Percentiles rank a stretch among this genome's conserved stretches.
phyloP scores from a whole-genome alignment of 495 filamentous ascomycete genomes.

The Acidiella bohemica region DNA sequence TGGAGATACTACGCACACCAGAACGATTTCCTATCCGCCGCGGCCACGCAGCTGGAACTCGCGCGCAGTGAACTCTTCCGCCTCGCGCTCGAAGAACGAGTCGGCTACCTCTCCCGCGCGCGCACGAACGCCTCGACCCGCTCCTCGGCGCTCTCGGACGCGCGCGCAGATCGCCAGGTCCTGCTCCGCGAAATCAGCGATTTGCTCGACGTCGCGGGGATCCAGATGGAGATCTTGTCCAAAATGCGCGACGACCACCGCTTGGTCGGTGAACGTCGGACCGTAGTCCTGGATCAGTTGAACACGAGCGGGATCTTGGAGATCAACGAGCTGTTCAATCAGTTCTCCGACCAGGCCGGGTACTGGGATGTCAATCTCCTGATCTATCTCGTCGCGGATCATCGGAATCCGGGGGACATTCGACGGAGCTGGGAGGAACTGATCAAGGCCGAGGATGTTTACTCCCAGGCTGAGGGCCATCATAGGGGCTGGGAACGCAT shows the following conservation, averaged over 20 bases:
- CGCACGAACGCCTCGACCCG: constrained; percentile 69
- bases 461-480: constrained; percentile 27
- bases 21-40: constrained; percentile 68
- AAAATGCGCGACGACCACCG: constrained; percentile 59
- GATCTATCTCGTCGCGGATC: constrained; percentile 78
- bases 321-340: constrained; percentile 79
- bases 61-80: constrained; percentile 67
- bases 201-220: constrained; percentile 81
- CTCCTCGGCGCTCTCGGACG: constrained; percentile 50
- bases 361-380: constrained; percentile 88
- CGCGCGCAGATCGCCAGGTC: constrained; percentile 57
- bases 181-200: constrained; percentile 71
- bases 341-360: constrained; percentile 69
- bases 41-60: constrained; percentile 68
- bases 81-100: constrained; percentile 60
- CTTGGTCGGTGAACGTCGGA: constrained; percentile 43
- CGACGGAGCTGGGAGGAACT: constrained; percentile 70
- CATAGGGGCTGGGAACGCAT: constrained; percentile 67
- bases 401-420: constrained; percentile 73
- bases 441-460: constrained; percentile 46
- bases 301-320: constrained; percentile 51
- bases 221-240: constrained; percentile 85
- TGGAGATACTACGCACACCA: constrained; percentile 79
- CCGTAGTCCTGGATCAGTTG: constrained; percentile 48
- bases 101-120: constrained; percentile 78